Conservation (phyloP, 2,329 filamentous ascomycete species). For the Byssoonygena ceratinophila region DNA sequence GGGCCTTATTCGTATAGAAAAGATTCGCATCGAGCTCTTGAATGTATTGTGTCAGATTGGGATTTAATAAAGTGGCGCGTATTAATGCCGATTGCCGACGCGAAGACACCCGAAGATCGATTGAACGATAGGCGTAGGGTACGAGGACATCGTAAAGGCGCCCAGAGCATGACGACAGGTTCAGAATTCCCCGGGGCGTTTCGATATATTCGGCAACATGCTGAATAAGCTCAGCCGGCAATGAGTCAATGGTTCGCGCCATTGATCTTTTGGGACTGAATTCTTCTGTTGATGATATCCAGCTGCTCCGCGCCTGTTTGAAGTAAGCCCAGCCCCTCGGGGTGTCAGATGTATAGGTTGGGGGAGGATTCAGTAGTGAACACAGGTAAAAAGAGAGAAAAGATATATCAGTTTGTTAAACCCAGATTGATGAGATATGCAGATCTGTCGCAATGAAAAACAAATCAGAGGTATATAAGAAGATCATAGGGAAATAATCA, state of each 20-base stretch:
- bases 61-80: constrained; percentile 3
- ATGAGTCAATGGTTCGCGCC: neutral
- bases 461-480: too few species aligned
- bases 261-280: neutral
- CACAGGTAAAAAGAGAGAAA: too few species aligned
- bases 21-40: neutral
- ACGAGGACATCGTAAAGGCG: constrained; percentile 6
- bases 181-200: neutral
- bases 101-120: neutral
- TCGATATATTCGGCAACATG: neutral
- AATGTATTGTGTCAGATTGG: constrained; percentile 1
- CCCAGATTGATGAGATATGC: too few species aligned
- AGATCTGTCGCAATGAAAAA: too few species aligned
- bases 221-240: constrained; percentile 10
- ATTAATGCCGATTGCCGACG: neutral
- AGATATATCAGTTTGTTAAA: too few species aligned
- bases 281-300: neutral
- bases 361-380: too few species aligned
- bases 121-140: constrained; percentile 1
- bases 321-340: too few species aligned
- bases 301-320: too few species aligned
- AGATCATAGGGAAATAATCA: too few species aligned
- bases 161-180: constrained; percentile 9
- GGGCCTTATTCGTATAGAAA: neutral
- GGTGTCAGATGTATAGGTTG: too few species aligned